Percentiles rank a stretch among this genome's conserved stretches.
phyloP scores from a whole-genome alignment of 148 eudicot genomes.

The Fagopyrum tataricum region DNA sequence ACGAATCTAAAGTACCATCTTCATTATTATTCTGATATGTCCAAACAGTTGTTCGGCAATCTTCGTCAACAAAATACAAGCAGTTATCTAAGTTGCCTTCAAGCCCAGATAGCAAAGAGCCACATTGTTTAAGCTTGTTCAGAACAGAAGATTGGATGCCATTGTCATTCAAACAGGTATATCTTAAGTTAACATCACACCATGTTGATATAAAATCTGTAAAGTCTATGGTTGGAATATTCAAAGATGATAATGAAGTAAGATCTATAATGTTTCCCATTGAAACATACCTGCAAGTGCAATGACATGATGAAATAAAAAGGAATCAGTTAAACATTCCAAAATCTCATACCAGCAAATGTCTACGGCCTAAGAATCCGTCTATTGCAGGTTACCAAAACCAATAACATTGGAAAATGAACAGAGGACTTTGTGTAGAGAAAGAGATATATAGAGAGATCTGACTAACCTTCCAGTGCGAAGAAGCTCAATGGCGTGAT shows the following conservation, averaged over 20 bases:
- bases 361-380: neutral
- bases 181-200: conserved; percentile 52
- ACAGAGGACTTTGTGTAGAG: neutral
- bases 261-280: conserved; percentile 75
- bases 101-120: conserved; percentile 57
- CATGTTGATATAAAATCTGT: conserved; percentile 51
- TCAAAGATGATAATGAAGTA: conserved; percentile 36
- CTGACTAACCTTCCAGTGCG: conserved; percentile 46
- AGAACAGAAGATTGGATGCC: conserved; percentile 25
- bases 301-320: conserved; percentile 5
- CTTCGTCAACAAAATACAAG: conserved; percentile 53
- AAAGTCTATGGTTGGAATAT: conserved; percentile 61
- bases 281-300: conserved; percentile 74
- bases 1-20: conserved; percentile 63
- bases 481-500: conserved; percentile 54
- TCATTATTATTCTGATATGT: conserved; percentile 47
- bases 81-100: conserved; percentile 42
- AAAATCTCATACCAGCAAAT: neutral
- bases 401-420: neutral
- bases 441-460: neutral
- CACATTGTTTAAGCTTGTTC: conserved; percentile 52
- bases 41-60: conserved; percentile 89
- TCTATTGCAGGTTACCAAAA: neutral
- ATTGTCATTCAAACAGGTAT: conserved; percentile 39
- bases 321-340: neutral